Evolutionary conservation across 108 stramenopile genomes (phyloP).

Genomic region (Nitzschia inconspicua): DNA sequence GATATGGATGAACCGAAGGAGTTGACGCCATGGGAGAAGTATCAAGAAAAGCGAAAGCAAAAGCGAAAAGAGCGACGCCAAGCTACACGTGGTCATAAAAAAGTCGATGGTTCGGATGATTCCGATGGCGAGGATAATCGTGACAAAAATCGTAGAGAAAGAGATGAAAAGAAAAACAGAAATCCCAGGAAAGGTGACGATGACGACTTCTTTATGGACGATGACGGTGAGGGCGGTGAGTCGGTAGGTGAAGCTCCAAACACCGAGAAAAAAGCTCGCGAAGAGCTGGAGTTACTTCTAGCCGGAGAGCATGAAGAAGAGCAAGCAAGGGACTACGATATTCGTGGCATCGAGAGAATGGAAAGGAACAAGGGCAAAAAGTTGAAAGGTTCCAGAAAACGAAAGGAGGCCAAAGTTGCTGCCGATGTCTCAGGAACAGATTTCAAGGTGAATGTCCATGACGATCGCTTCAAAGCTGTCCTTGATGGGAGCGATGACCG

Average conservation of each 20-base stretch:
- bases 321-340: constrained; percentile 69
- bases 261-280: constrained; percentile 38
- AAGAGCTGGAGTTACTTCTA: constrained; percentile 71
- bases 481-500: constrained; percentile 85
- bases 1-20: constrained; percentile 32
- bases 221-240: constrained; percentile 12
- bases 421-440: constrained; percentile 70
- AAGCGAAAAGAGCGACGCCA: constrained; percentile 69
- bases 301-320: constrained; percentile 84
- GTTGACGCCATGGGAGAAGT: constrained; percentile 85
- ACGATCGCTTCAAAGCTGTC: constrained; percentile 86
- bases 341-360: constrained; percentile 74
- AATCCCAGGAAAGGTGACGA: constrained; percentile 25
- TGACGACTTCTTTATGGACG: constrained; percentile 46
- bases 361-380: constrained; percentile 82
- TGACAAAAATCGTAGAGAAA: constrained; percentile 12
- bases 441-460: constrained; percentile 79
- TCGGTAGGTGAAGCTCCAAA: constrained; percentile 2
- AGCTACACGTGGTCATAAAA: constrained; percentile 41
- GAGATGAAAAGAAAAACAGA: constrained; percentile 17
- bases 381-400: constrained; percentile 71
- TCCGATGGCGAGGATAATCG: not conserved
- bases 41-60: constrained; percentile 81
- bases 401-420: constrained; percentile 68
- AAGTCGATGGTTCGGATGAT: constrained; percentile 4